Conservation (phyloP, 176 grass and related monocot species). For the Aechmea fasciata region DNA sequence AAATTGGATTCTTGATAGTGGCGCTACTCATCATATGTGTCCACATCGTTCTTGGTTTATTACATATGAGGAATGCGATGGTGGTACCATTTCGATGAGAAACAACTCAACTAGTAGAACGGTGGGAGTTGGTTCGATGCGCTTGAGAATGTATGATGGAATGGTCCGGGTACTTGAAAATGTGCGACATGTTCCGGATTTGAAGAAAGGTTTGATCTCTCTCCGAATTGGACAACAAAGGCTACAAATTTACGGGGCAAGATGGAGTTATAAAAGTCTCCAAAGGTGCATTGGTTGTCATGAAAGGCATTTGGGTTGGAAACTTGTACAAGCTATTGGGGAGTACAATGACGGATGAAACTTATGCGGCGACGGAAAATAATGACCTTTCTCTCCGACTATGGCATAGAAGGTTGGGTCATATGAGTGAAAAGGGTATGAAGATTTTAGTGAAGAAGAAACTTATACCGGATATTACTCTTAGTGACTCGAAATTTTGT, state of each 20-base stretch:
- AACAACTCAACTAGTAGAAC: not conserved
- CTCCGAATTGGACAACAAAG: not conserved
- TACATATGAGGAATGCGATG: not conserved
- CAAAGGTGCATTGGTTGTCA: not conserved
- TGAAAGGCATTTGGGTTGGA: not conserved
- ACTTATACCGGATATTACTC: not conserved
- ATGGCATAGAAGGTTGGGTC: not conserved
- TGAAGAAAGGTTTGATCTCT: not conserved
- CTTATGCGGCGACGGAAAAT: not conserved
- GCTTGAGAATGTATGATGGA: not conserved
- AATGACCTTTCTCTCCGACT: not conserved
- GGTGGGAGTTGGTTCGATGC: not conserved
- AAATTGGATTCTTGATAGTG: not conserved
- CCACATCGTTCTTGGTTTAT: not conserved
- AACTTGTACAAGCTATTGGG: not conserved
- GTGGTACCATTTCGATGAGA: not conserved
- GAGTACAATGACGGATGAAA: not conserved
- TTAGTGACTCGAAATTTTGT: not conserved
- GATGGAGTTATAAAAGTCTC: not conserved
- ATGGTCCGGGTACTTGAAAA: not conserved
- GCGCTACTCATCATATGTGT: not conserved
- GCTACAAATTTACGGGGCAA: not conserved
- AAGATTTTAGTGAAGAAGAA: not conserved
- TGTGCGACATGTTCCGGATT: not conserved
- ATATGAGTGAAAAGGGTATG: not conserved